Percentiles rank a stretch among this genome's conserved stretches.
These are phyloP conservation scores for Fusarium sp. DNA, from an alignment of 2,329 filamentous ascomycete genomes.

Conservation along the genomic window DNA sequence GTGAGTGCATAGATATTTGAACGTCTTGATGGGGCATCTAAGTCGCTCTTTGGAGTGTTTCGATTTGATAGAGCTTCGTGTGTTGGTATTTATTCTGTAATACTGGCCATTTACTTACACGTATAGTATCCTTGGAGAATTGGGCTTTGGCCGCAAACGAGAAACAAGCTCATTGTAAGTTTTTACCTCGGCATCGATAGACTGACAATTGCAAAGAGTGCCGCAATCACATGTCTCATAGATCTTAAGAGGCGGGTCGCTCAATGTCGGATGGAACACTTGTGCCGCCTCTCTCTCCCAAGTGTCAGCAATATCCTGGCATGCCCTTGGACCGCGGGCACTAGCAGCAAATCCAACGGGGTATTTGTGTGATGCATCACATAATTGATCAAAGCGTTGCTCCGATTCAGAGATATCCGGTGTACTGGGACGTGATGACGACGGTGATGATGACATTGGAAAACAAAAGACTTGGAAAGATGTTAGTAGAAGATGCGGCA, in stretches of 20 bases:
- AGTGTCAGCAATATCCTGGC: neutral
- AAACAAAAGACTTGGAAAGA: neutral
- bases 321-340: neutral
- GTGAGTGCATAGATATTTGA: slow-evolving; percentile 28
- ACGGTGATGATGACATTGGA: neutral
- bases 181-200: neutral
- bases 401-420: neutral
- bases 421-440: neutral
- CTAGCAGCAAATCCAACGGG: neutral
- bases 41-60: slow-evolving; percentile 11
- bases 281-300: slow-evolving; percentile 2
- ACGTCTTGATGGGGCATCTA: neutral
- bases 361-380: slow-evolving; percentile 1
- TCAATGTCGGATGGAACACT: neutral
- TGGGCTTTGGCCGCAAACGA: neutral
- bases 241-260: neutral
- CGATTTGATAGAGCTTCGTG: slow-evolving; percentile 16
- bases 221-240: slow-evolving; percentile 4
- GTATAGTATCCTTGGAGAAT: slow-evolving; percentile 16
- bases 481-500: neutral
- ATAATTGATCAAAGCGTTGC: neutral
- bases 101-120: neutral
- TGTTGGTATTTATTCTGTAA: neutral
- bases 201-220: slow-evolving; percentile 1
- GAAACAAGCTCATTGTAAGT: neutral